Base-by-base conservation (phyloP, 176 grass and related monocot genomes). In the Bromus sterilis region DNA sequence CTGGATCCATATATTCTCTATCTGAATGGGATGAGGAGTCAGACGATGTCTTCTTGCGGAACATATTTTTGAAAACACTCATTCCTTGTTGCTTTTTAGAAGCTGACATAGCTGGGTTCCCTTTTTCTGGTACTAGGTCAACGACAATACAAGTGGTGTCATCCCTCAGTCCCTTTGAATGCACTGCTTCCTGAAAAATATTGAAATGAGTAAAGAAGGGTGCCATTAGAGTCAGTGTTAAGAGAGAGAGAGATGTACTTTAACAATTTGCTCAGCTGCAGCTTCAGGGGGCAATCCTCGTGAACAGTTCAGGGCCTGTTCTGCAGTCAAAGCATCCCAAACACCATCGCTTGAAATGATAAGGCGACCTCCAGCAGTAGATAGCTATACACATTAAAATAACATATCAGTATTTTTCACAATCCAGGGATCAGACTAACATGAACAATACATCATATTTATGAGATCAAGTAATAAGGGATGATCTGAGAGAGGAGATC, bases 291-390 rank as follows among this genome's bases (percentile, higher is more conserved):
- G 42, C 60, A 95, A 78, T 31, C 82, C 84, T 31, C 79, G 86
- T 55, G 88, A 93, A 85, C 87, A 95, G 31, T 82, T 91, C 77
- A 95, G 78, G 79, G 91, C 91, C 75, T 57, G 80, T 90, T 95
- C 90, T 66, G 79, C 65, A 87, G 55, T 86, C 73, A 99, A 86
- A 70, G 61, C 93, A 93, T 99, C 96, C 96, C 96, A 99, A 41
- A 99, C 96, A 74, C 96, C 96, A 85, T 99, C 96, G 33, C 96
- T 99, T 81, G 92, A 89, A 82, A 99, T 88, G 76, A 99, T 85
- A 75, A 99, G 86, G 33, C 93, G 87, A 37, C 93, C 91, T 56
- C 96, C 96, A 15, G 82, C 68, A 55, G 67, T 95, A 44, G 96
- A 95, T 78, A 99, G 72, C 96, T 99, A 81, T 67, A 81, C 35